Base-by-base conservation (phyloP, 148 eudicot genomes). In the Rhododendron ovatum region DNA sequence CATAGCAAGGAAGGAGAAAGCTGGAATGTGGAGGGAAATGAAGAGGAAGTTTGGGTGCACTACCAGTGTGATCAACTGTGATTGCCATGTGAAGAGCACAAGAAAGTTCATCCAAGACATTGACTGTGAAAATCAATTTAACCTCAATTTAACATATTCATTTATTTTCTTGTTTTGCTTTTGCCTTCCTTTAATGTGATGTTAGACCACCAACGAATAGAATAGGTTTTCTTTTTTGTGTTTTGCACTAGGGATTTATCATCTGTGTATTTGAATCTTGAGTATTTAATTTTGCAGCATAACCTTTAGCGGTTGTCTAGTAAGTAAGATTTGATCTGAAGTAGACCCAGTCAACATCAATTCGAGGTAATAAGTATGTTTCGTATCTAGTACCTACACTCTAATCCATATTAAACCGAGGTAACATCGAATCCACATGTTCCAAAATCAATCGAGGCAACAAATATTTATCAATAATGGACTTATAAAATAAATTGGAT, bases 21-120 rank as follows among this genome's bases (percentile, higher is more conserved):
- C 24, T 79, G 88, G 94, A 65, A 61, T 95, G 80, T 94, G 98
- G 98, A 91, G 80, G 79, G 95, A 93, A 83, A 85, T 95, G 94
- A 95, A 94, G 94, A 91, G 97, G 88, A 95, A 93, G 88, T 87
- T 95, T 78, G 96, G 98, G 86, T 95, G 98, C 86, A 82, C 87
- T 50, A 88, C 88, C 8, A 90, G 90, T 24, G 78, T 89, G 86
- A 80, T 84, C 67, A 92, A 87, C 24, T 39, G 83, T 57, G 88
- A 91, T 45, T 91, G 92, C 53, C 95, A 91, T 86, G 88, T 86
- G 59, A 94, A 93, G 88, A 92, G 89, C 92, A 86, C 89, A 93
- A 92, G 89, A 93, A 92, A 86, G 87, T 91, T 30, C 90, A 91
- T 63, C 89, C 89, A 61, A 89, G 88, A 80, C 88, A 14, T 24